A percentile compares a stretch with the other conserved stretches of the same genome.
These are phyloP conservation scores for Xylaria sp. DNA, from an alignment of 2,329 filamentous ascomycete species.

Conservation along the genomic window DNA sequence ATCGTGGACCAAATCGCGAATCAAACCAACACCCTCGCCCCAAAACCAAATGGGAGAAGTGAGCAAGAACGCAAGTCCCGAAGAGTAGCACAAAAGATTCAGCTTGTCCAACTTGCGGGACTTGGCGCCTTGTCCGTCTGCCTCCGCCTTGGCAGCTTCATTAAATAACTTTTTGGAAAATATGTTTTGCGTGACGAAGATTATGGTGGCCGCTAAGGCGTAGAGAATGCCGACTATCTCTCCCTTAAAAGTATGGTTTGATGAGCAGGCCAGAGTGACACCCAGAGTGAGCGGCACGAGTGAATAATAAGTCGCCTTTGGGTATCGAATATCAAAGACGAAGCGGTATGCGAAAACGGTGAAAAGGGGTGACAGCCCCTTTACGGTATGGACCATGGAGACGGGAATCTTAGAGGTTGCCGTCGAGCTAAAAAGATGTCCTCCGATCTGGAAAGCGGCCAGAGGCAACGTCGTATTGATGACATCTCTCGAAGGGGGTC, in stretches of 20 bases:
- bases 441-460: slow-evolving; percentile 86
- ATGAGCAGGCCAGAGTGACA: slow-evolving; percentile 94
- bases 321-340: slow-evolving; percentile 84
- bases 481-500: slow-evolving; percentile 72
- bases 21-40: slow-evolving; percentile 73
- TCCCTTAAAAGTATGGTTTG: slow-evolving; percentile 68
- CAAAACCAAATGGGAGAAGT: slow-evolving; percentile 91
- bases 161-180: slow-evolving; percentile 98
- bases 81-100: slow-evolving; percentile 96
- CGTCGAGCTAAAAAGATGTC: slow-evolving; percentile 88
- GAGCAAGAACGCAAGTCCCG: slow-evolving; percentile 80
- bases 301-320: slow-evolving; percentile 78
- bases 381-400: slow-evolving; percentile 96
- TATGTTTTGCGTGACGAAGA: slow-evolving; percentile 98
- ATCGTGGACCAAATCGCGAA: slow-evolving; percentile 73
- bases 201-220: slow-evolving; percentile 81
- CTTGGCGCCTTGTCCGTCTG: slow-evolving; percentile 57
- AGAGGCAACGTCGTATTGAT: slow-evolving; percentile 85
- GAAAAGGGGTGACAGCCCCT: slow-evolving; percentile 91
- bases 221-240: slow-evolving; percentile 88
- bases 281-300: slow-evolving; percentile 86
- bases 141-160: slow-evolving; percentile 79
- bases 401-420: slow-evolving; percentile 94
- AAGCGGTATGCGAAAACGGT: slow-evolving; percentile 90
- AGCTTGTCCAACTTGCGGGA: slow-evolving; percentile 89